Base-by-base conservation (phyloP, 78 protist species). In the Tieghemostelium lacteum region DNA sequence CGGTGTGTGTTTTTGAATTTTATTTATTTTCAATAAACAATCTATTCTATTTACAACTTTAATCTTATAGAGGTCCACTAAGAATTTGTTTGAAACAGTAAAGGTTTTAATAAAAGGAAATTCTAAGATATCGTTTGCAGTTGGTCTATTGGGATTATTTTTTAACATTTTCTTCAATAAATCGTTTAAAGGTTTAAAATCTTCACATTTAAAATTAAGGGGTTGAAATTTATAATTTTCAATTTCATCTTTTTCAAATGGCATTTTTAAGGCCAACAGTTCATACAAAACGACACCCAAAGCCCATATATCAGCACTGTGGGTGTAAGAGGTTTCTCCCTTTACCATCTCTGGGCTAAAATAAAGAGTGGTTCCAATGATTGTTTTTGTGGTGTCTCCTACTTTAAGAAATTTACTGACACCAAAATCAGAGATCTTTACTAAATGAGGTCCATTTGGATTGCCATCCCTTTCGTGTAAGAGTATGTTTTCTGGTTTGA, bases 371-470 rank as follows among this genome's bases (percentile, higher is more conserved):
- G 95, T 92, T 31, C 95, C 95, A 17, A 92, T 92, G 6, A 86
- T 50, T 0, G 92, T 64, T 28, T 73, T 86, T 16, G 93, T 86
- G n/a, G 87, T 75, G n/a, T n/a, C n/a, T n/a, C n/a, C n/a, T n/a
- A n/a, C n/a, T n/a, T n/a, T 55, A 6, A 3, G 20, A 28, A 31
- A 70, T 4, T 55, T n/a, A 26, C 62, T 60, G 6, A 70, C 7
- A 26, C 95, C 95, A 40, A 92, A 92, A 28, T 92, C 95, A 61
- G 88, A 69, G 26, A 92, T 92, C 74, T 97, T 96, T 87, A 92
- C 69, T 10, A 85, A 64, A 60, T 87, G 80, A 1, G 95, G 62
- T 10, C 65, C 86, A 26, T 49, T 61, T 39, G 33, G 52, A 65
- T 75, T 71, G 1, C 64, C 36, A 22, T 58, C 65, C 0, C 86